Base-by-base conservation (phyloP, 164 flowering plant species). In the Vitis rupestris region DNA sequence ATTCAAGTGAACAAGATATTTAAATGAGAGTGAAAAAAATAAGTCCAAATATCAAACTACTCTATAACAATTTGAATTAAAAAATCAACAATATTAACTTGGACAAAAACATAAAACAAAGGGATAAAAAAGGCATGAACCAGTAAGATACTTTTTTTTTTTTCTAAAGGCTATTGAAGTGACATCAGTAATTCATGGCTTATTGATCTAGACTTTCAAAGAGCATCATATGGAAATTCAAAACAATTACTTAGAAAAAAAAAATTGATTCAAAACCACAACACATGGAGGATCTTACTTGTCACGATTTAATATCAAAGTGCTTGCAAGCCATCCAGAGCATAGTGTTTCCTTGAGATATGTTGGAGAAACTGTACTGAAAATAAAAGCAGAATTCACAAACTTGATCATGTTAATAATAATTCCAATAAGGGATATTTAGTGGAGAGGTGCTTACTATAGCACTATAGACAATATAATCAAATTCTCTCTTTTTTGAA, bases 291-390 rank as follows among this genome's bases (percentile, higher is more conserved):
- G 19, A 51, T 50, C 87, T 78, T 77, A 88, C 92, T 88, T 88
- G 17, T 88, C 84, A 70, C 80, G 87, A 74, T 83, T 70, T 63
- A 64, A 77, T 16, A 88, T 75, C 72, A 87, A 72, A 4, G 83
- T 75, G 62, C 87, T 81, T 12, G 87, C 70, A 68, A 88, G 86
- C 92, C 92, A 88, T 55, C 92, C 92, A 54, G 90, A 84, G 77
- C 81, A 72, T 11, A 88, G 83, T 58, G 92, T 88, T 68, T 88
- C 90, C 74, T 82, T 79, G 9, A 82, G 82, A 78, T 88, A 88
- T 27, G 90, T 84, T 54, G 90, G 88, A 76, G 92, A 88, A 47
- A 88, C 92, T 71, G 91, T 85, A 55, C 91, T 87, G 89, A 62
- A 87, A 73, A 67, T 61, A 50, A 68, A 68, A 71, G 60, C 70